A percentile compares a stretch with the other conserved stretches of the same genome.
Conservation (phyloP, 192 early-diverging fungal genomes). For the Backusella luteola region DNA sequence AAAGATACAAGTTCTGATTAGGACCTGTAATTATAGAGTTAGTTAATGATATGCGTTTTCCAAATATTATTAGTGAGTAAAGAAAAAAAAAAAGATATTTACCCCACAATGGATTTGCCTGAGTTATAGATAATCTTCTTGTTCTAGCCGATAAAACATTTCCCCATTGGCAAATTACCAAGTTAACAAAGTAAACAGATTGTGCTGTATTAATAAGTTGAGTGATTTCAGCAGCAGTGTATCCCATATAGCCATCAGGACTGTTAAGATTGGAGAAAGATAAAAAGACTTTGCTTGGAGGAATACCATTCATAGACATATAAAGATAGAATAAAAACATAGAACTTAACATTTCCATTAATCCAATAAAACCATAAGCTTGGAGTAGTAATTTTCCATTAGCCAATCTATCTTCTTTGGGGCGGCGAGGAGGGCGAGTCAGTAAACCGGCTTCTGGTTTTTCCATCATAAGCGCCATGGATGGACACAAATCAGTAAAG, state of each 20-base stretch:
- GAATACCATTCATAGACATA: constrained; percentile 49
- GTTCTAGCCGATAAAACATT: constrained; percentile 58
- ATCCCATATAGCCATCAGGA: constrained; percentile 36
- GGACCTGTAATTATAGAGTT: neutral
- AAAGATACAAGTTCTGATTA: constrained; percentile 56
- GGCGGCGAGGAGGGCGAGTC: constrained; percentile 64
- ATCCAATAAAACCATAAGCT: constrained; percentile 78
- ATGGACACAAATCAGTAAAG: constrained; percentile 60
- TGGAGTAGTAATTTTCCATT: constrained; percentile 65
- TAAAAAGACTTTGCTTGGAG: constrained; percentile 47
- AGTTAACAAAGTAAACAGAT: constrained; percentile 60
- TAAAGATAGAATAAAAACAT: constrained; percentile 74
- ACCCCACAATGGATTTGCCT: constrained; percentile 61
- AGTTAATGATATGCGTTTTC: neutral
- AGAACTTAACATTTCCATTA: constrained; percentile 63
- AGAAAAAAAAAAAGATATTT: neutral
- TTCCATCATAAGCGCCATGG: constrained; percentile 74
- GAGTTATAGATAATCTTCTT: constrained; percentile 53
- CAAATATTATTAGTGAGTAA: neutral
- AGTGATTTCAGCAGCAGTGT: constrained; percentile 42
- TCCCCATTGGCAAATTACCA: constrained; percentile 62
- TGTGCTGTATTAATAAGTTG: constrained; percentile 48
- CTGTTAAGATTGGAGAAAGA: constrained; percentile 39
- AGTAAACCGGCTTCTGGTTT: constrained; percentile 75
- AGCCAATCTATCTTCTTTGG: constrained; percentile 66